phyloP scores from a whole-genome alignment of 108 stramenopile species.

The Skeletonema menzelii region DNA sequence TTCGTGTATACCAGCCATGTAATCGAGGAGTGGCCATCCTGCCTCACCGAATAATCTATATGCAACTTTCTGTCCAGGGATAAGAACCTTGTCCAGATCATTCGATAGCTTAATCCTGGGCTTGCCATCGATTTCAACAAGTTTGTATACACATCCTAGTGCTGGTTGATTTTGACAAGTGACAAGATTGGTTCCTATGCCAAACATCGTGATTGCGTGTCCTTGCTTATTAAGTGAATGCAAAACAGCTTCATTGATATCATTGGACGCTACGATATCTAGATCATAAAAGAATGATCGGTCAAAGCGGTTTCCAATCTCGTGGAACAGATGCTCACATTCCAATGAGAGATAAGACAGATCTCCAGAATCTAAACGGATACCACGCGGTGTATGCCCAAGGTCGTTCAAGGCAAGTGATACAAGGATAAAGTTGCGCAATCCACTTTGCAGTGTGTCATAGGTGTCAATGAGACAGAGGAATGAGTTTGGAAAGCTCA shows the following conservation, averaged over 20 bases:
- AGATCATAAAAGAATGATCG: slow-evolving; percentile 67
- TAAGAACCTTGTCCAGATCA: slow-evolving; percentile 87
- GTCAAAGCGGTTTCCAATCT: slow-evolving; percentile 39
- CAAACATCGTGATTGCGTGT: slow-evolving; percentile 95
- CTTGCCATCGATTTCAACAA: slow-evolving; percentile 81
- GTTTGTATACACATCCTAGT: slow-evolving; percentile 98
- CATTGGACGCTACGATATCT: slow-evolving; percentile 94
- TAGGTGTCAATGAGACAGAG: slow-evolving; percentile 98
- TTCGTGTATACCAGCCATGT: slow-evolving; percentile 70
- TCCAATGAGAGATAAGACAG: slow-evolving; percentile 82
- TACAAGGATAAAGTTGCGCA: slow-evolving; percentile 92
- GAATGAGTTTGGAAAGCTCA: slow-evolving; percentile 90
- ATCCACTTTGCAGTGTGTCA: slow-evolving; percentile 91
- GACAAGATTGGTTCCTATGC: slow-evolving; percentile 98
- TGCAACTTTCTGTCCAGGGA: slow-evolving; percentile 82
- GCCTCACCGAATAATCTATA: slow-evolving; percentile 88
- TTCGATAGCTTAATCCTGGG: slow-evolving; percentile 95
- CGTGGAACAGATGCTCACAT: slow-evolving; percentile 59
- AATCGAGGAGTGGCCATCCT: slow-evolving; percentile 83
- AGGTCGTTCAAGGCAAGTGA: slow-evolving; percentile 89
- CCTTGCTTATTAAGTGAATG: slow-evolving; percentile 74
- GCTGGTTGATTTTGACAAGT: slow-evolving; percentile 99
- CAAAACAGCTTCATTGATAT: slow-evolving; percentile 94
- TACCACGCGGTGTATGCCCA: slow-evolving; percentile 87
- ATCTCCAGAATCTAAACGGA: slow-evolving; percentile 97